Evolutionary conservation across 306 rosid genomes (phyloP), one percentile per base, ranked within the genome.

Genomic region (Fagus crenata): DNA sequence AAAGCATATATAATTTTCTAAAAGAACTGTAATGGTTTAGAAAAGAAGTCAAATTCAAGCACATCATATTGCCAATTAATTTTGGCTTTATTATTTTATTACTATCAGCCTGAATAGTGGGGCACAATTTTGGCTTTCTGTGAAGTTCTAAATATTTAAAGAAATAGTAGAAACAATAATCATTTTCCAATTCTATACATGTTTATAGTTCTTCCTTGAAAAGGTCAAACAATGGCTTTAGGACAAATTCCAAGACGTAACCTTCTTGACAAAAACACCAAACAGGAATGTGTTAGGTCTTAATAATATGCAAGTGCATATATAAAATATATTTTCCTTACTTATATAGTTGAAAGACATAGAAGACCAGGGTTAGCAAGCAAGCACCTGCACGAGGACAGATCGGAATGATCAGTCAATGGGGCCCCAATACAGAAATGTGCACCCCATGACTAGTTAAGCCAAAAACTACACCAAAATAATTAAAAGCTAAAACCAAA

Each of bases 41-140:
- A 71, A 40, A 74, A 74, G 33, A 85, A 79, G 81, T 71, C 75
- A 77, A 76, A 75, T 80, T 54, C 54, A n/a, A n/a, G n/a, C n/a
- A n/a, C n/a, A n/a, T n/a, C n/a, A n/a, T n/a, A n/a, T n/a, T n/a
- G n/a, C n/a, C n/a, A n/a, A n/a, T n/a, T n/a, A n/a, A n/a, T n/a
- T n/a, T n/a, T n/a, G n/a, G n/a, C n/a, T n/a, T n/a, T n/a, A n/a
- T n/a, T n/a, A n/a, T n/a, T n/a, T n/a, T n/a, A n/a, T n/a, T n/a
- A n/a, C n/a, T n/a, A n/a, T n/a, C n/a, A n/a, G n/a, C n/a, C n/a
- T n/a, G n/a, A n/a, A n/a, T n/a, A n/a, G n/a, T n/a, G n/a, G n/a
- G n/a, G n/a, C n/a, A n/a, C n/a, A n/a, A n/a, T n/a, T n/a, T n/a
- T n/a, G n/a, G n/a, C n/a, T n/a, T n/a, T n/a, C n/a, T n/a, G n/a